Evolutionary conservation across 2,329 filamentous ascomycete species (phyloP).

Genomic region (Exophiala sp.): DNA sequence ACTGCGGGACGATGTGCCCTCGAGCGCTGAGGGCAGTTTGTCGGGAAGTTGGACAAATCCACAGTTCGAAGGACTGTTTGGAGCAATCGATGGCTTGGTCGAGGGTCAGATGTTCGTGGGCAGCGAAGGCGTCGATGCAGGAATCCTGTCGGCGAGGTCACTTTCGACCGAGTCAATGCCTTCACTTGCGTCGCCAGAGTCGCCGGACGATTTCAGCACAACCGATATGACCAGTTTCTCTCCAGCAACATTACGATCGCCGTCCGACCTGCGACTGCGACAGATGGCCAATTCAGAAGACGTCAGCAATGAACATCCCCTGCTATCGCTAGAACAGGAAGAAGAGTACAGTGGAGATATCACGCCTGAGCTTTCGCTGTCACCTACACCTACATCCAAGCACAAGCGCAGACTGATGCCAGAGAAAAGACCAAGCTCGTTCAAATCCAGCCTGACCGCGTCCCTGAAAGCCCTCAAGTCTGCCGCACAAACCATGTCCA

Average conservation of each 20-base stretch:
- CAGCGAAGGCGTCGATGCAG: slow-evolving; percentile 45
- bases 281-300: slow-evolving; percentile 53
- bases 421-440: slow-evolving; percentile 40
- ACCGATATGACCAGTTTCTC: slow-evolving; percentile 42
- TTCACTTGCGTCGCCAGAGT: slow-evolving; percentile 48
- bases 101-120: slow-evolving; percentile 37
- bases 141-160: slow-evolving; percentile 46
- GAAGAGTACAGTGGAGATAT: slow-evolving; percentile 24
- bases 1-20: slow-evolving; percentile 50
- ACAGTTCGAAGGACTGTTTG: slow-evolving; percentile 54
- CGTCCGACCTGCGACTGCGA: slow-evolving; percentile 43
- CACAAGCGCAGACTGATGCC: slow-evolving; percentile 8
- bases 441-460: slow-evolving; percentile 63
- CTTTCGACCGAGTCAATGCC: slow-evolving; percentile 58
- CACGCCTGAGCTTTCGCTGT: slow-evolving; percentile 14
- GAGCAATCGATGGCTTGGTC: slow-evolving; percentile 48
- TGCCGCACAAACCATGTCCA: slow-evolving; percentile 59
- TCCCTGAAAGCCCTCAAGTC: slow-evolving; percentile 61
- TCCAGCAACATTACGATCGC: slow-evolving; percentile 37
- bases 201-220: slow-evolving; percentile 45
- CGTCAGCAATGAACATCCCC: slow-evolving; percentile 56
- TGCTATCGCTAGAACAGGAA: slow-evolving; percentile 42
- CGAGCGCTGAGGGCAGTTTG: slow-evolving; percentile 46
- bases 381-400: slow-evolving; percentile 29
- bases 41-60: slow-evolving; percentile 42